Base-by-base conservation (phyloP, 495 filamentous ascomycete genomes). In the Haplographium delicatum region DNA sequence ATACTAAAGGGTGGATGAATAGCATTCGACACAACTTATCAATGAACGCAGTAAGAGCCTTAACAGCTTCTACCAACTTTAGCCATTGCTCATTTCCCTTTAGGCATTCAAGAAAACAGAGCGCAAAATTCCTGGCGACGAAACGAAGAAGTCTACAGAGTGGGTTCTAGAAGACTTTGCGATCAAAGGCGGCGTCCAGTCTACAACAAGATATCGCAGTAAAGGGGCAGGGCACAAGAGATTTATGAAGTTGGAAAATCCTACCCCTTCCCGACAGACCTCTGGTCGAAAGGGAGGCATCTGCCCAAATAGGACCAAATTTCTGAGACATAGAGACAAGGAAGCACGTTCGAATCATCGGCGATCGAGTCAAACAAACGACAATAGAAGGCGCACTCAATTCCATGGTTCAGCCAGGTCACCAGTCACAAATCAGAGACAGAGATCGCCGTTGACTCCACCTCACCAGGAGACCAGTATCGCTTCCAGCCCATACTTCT, bases 11-110 rank as follows among this genome's bases (percentile, higher is more conserved):
- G 3, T 97, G 94, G 93, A 86, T 93, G 67, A 97, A 96, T 68
- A 96, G 90, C 65, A 93, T 98, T 47, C 82, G 93, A 5, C 93
- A 98, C 61, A 98, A 98, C 59, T 70, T 98, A 0, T 96, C 89
- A 10, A 98, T 98, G 93, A 98, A 98, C 61, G 76, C 73, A 33
- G 93, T 96, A 77, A 66, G 87, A 76, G 30, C 11, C 10, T 24
- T 30, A 13, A 2, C 6, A 5, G 10, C 7, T 25, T 33, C 24
- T 35, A 39, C 27, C 13, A 7, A 40, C 16, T 15, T 10, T 5
- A 10, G 19, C 4, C 23, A 30, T 18, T 42, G 20, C 51, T 35
- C 4, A 44, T 51, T 18, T 24, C 24, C 19, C 26, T 24, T 15
- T 57, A 88, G 84, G 83, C 78, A n/a, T 88, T 88, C 57, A 70